Conservation (phyloP, 1,284 basidiomycete species). For the Cutaneotrichosporon cutaneum region DNA sequence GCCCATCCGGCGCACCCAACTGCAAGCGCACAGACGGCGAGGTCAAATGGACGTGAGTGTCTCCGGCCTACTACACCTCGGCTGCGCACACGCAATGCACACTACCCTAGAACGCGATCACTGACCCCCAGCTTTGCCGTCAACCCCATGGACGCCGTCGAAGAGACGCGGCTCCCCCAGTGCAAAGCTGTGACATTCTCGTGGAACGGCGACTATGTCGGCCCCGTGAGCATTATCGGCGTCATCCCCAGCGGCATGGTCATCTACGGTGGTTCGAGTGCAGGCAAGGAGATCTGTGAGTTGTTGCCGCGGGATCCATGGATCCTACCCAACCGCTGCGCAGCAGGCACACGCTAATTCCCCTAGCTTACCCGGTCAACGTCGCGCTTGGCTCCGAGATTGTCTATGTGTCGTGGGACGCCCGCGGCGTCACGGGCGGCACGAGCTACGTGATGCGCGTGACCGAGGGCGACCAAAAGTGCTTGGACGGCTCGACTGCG, state of each 20-base stretch:
- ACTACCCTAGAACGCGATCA: background rate
- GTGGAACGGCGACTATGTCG: conserved; percentile 27
- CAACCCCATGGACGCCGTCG: conserved; percentile 3
- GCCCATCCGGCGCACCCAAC: conserved; percentile 12
- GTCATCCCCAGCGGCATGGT: conserved; percentile 46
- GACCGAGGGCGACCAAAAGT: conserved; percentile 23
- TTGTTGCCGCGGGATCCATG: background rate
- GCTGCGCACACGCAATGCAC: background rate
- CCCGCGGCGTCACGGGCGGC: conserved; percentile 30
- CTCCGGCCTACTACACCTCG: background rate
- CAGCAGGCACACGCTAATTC: conserved; percentile 3
- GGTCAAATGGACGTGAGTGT: conserved; percentile 8
- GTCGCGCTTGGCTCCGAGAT: conserved; percentile 36
- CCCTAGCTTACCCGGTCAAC: conserved; percentile 39
- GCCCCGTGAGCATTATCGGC: conserved; percentile 40
- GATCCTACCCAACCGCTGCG: background rate
- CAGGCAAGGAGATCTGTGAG: background rate
- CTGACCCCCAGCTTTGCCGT: conserved; percentile 11
- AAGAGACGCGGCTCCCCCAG: conserved; percentile 23
- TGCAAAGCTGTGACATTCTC: conserved; percentile 38
- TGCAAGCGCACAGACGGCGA: conserved; percentile 30
- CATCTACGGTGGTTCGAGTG: conserved; percentile 14
- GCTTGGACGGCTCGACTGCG: conserved; percentile 36
- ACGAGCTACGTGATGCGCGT: conserved; percentile 28
- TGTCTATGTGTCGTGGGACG: conserved; percentile 42